Conservation (phyloP, 306 rosid genomes). For the Fagus crenata region DNA sequence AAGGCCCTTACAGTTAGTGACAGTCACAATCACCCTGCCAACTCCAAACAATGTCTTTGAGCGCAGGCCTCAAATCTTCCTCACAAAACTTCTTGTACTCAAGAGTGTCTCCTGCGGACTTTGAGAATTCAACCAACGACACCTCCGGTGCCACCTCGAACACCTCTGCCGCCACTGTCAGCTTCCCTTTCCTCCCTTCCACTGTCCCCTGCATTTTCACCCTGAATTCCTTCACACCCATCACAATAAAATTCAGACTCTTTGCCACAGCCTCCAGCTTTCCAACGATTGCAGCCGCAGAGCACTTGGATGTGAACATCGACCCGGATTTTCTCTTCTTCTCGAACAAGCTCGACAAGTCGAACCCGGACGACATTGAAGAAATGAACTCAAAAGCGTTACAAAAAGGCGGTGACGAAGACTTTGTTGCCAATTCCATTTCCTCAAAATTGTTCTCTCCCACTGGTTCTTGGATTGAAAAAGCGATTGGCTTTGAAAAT, state of each 20-base stretch:
- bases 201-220: slow-evolving; percentile 52
- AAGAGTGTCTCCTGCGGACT: slow-evolving; percentile 62
- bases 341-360: slow-evolving; percentile 72
- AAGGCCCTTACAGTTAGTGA: background rate
- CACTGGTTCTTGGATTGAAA: slow-evolving; percentile 32
- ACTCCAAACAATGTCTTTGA: slow-evolving; percentile 86
- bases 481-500: slow-evolving; percentile 45
- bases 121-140: slow-evolving; percentile 62
- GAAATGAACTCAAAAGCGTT: slow-evolving; percentile 85
- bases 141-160: slow-evolving; percentile 77
- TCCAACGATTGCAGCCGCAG: slow-evolving; percentile 49
- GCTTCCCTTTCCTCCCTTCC: slow-evolving; percentile 78
- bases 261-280: slow-evolving; percentile 52
- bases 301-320: slow-evolving; percentile 59
- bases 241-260: slow-evolving; percentile 47
- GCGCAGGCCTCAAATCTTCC: slow-evolving; percentile 69
- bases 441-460: slow-evolving; percentile 8
- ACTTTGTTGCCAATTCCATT: slow-evolving; percentile 15
- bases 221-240: slow-evolving; percentile 53
- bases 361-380: slow-evolving; percentile 68
- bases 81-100: slow-evolving; percentile 73
- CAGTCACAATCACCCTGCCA: slow-evolving; percentile 66
- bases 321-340: slow-evolving; percentile 52
- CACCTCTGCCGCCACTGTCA: slow-evolving; percentile 57
- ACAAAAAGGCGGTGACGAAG: slow-evolving; percentile 57